Conservation (phyloP, 129 eudicot genomes). For the Artemisia annua region DNA sequence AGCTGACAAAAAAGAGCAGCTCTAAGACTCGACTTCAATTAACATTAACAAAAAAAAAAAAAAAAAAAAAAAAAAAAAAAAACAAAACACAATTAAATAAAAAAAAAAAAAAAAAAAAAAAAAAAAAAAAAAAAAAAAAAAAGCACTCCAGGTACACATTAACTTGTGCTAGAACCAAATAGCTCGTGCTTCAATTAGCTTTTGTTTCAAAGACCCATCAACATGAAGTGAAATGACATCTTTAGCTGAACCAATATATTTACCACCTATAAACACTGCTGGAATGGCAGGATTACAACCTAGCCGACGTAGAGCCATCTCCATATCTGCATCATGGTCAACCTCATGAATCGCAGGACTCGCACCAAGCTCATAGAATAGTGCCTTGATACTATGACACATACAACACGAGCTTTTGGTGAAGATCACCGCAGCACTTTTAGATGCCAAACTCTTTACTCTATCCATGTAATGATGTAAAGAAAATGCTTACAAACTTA, state of each 20-base stretch:
- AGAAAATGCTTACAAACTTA: neutral
- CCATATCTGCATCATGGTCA: constrained; percentile 77
- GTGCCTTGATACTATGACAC: constrained; percentile 91
- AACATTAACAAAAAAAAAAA: too few species aligned
- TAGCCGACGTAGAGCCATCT: constrained; percentile 56
- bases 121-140: too few species aligned
- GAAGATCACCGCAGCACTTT: constrained; percentile 96
- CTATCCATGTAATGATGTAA: constrained; percentile 50
- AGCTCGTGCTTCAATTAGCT: constrained; percentile 76
- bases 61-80: too few species aligned
- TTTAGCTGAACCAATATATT: constrained; percentile 68
- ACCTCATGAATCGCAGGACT: constrained; percentile 89
- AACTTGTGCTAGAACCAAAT: constrained; percentile 63
- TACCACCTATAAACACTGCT: constrained; percentile 86
- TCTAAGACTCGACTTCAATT: constrained; percentile 8
- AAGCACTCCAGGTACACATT: constrained; percentile 13
- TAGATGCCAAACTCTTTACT: constrained; percentile 68
- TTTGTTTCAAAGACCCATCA: constrained; percentile 64
- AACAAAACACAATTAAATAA: too few species aligned
- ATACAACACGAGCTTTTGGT: constrained; percentile 91
- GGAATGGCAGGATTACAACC: constrained; percentile 80
- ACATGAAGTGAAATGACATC: constrained; percentile 83
- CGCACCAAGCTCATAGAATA: constrained; percentile 86
- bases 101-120: too few species aligned
- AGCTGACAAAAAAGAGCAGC: constrained; percentile 35